Percentiles rank a stretch among this genome's conserved stretches.
Conservation (phyloP, 1,284 basidiomycete genomes). For the Megacollybia platyphylla region DNA sequence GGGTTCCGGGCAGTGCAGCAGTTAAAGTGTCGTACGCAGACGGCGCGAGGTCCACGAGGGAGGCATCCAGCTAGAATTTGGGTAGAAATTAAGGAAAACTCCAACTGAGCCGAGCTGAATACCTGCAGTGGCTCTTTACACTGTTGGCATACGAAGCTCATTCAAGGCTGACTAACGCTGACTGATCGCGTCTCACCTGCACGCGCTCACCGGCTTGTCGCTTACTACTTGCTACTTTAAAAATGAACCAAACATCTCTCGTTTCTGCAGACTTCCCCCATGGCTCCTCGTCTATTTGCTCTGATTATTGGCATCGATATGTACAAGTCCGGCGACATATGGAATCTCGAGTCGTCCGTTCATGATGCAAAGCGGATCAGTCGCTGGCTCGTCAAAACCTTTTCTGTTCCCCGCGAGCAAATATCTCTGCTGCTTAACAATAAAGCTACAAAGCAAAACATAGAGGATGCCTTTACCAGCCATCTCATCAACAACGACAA, state of each 20-base stretch:
- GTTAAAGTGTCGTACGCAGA: slow-evolving; percentile 80
- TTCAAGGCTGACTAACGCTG: slow-evolving; percentile 11
- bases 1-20: slow-evolving; percentile 48
- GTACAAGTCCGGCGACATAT: slow-evolving; percentile 49
- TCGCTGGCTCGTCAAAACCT: slow-evolving; percentile 38
- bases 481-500: slow-evolving; percentile 47
- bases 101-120: slow-evolving; percentile 10
- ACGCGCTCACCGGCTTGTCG: background rate
- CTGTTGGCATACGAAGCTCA: slow-evolving; percentile 69
- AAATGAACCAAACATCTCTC: background rate
- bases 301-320: slow-evolving; percentile 52
- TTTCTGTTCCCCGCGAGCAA: slow-evolving; percentile 45
- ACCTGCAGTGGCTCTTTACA: slow-evolving; percentile 81
- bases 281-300: slow-evolving; percentile 41
- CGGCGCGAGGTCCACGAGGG: slow-evolving; percentile 71
- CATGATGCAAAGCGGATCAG: slow-evolving; percentile 45
- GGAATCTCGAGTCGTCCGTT: slow-evolving; percentile 50
- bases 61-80: slow-evolving; percentile 59
- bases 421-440: slow-evolving; percentile 41
- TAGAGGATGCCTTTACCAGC: slow-evolving; percentile 43
- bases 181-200: background rate
- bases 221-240: background rate
- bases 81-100: slow-evolving; percentile 9
- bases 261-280: slow-evolving; percentile 8
- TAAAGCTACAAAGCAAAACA: slow-evolving; percentile 43